Conservation (phyloP, 2,329 filamentous ascomycete genomes). For the Polychaeton citri region DNA sequence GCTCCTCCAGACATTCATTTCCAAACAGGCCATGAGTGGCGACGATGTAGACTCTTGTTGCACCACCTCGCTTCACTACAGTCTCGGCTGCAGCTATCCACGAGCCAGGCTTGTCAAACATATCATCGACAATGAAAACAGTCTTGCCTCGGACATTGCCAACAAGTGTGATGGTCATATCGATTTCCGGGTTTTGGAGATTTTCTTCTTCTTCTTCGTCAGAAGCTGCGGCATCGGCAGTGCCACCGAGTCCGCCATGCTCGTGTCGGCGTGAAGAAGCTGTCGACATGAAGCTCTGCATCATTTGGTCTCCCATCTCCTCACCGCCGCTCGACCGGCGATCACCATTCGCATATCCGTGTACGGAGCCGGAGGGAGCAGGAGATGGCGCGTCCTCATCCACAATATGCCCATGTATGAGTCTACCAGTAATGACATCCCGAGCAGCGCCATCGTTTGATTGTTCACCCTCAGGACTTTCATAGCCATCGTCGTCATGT, state of each 20-base stretch:
- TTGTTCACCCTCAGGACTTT: slow-evolving; percentile 19
- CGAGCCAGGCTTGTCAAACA: slow-evolving; percentile 93
- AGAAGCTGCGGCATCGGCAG: slow-evolving; percentile 66
- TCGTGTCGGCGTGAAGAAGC: slow-evolving; percentile 52
- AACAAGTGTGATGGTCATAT: slow-evolving; percentile 95
- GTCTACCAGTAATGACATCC: slow-evolving; percentile 80
- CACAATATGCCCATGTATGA: slow-evolving; percentile 90
- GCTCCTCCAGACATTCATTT: slow-evolving; percentile 73
- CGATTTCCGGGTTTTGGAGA: slow-evolving; percentile 64
- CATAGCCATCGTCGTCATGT: slow-evolving; percentile 20
- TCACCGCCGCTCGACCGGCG: slow-evolving; percentile 28
- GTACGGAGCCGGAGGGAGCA: slow-evolving; percentile 47
- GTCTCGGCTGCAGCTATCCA: slow-evolving; percentile 98
- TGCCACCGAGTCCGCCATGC: slow-evolving; percentile 57
- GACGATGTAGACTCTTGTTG: slow-evolving; percentile 93
- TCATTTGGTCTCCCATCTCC: slow-evolving; percentile 49
- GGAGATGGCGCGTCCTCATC: slow-evolving; percentile 85
- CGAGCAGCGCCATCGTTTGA: slow-evolving; percentile 40
- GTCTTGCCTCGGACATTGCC: slow-evolving; percentile 80
- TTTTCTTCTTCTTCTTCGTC: slow-evolving; percentile 90
- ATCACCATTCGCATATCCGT: slow-evolving; percentile 25
- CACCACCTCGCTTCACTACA: slow-evolving; percentile 80
- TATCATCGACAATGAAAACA: slow-evolving; percentile 94
- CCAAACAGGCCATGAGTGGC: slow-evolving; percentile 94
- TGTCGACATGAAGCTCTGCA: slow-evolving; percentile 66